Conservation (phyloP, 768 basidiomycete species). For the Mycena rosella region DNA sequence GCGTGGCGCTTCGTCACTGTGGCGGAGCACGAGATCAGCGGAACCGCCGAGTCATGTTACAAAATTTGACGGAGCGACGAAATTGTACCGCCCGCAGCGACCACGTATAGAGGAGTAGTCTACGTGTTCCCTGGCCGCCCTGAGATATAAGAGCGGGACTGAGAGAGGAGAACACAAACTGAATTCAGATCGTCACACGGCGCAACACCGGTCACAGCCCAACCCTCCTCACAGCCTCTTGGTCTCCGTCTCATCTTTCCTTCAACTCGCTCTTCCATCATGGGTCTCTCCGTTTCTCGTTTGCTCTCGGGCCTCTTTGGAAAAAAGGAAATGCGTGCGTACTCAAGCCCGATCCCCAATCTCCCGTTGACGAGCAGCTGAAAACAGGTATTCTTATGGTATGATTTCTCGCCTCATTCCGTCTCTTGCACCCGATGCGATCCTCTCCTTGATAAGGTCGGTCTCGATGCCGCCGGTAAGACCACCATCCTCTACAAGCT, state of each 20-base stretch:
- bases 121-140: neutral
- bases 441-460: constrained; percentile 70
- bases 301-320: constrained; percentile 90
- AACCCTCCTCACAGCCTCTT: neutral
- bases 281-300: constrained; percentile 85
- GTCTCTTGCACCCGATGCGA: constrained; percentile 29
- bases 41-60: constrained; percentile 12
- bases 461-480: constrained; percentile 99
- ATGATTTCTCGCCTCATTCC: constrained; percentile 42
- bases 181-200: neutral
- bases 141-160: neutral
- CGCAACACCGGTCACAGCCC: constrained; percentile 12
- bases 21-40: constrained; percentile 15
- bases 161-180: neutral
- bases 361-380: constrained; percentile 43
- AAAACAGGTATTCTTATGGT: constrained; percentile 97
- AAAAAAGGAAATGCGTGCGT: constrained; percentile 99
- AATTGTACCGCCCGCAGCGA: neutral
- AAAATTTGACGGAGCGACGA: neutral
- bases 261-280: constrained; percentile 48
- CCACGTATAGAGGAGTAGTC: neutral
- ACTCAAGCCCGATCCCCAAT: constrained; percentile 45
- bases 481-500: constrained; percentile 99
- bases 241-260: constrained; percentile 23
- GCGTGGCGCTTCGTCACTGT: too few species aligned